Conservation (phyloP, 306 rosid genomes). For the Malus orientalis region DNA sequence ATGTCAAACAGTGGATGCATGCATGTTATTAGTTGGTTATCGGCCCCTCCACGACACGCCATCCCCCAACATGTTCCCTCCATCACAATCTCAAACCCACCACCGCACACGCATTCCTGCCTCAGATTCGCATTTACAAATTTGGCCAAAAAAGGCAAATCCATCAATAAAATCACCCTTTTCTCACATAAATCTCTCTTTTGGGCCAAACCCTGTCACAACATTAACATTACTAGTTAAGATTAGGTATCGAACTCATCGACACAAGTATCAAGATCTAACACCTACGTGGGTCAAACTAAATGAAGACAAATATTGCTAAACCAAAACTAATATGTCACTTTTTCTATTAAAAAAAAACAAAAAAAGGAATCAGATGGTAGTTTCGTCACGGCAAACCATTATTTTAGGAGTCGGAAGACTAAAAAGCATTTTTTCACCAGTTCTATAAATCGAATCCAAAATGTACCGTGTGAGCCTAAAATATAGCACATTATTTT, state of each 20-base stretch:
- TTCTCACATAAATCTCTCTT: neutral
- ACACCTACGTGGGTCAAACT: no score
- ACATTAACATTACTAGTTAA: no score
- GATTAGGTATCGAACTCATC: no score
- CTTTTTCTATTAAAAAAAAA: no score
- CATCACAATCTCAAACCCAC: neutral
- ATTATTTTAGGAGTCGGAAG: no score
- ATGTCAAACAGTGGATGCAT: conserved; percentile 15
- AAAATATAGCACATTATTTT: neutral
- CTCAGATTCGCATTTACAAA: neutral
- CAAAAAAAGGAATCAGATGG: rapidly evolving
- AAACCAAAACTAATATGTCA: no score
- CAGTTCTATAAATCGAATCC: no score
- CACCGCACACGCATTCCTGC: conserved; percentile 14
- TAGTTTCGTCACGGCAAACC: no score
- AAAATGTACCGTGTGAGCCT: rapidly evolving
- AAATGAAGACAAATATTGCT: no score
- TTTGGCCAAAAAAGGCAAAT: neutral
- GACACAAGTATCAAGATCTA: no score
- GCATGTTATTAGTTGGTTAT: neutral
- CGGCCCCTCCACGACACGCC: conserved; percentile 18
- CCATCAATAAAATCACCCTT: neutral
- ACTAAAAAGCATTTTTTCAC: no score
- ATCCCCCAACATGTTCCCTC: conserved; percentile 15
- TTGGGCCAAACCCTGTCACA: neutral